A percentile compares a stretch with the other conserved stretches of the same genome.
Evolutionary conservation across 306 rosid species (phyloP).

Genomic region (Vigna angularis): DNA sequence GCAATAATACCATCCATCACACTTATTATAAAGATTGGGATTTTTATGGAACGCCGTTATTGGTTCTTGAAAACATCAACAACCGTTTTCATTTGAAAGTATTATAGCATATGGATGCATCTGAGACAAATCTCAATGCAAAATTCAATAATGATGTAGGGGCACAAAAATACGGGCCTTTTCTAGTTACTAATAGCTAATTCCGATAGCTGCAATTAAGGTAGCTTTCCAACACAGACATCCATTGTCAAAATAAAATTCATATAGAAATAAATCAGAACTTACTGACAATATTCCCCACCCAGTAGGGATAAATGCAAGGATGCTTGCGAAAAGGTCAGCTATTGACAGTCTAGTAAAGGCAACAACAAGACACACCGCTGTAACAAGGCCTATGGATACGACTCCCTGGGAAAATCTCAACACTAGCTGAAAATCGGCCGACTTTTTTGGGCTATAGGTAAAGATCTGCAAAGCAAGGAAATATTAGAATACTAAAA

Average conservation of each 20-base stretch:
- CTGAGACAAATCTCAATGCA: constrained; percentile 21
- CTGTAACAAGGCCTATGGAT: constrained; percentile 70
- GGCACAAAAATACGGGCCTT: not conserved
- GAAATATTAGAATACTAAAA: constrained; percentile 26
- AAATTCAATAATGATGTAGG: not conserved
- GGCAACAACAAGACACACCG: constrained; percentile 67
- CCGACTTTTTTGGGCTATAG: constrained; percentile 78
- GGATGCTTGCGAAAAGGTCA: constrained; percentile 87
- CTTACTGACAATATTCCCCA: constrained; percentile 95
- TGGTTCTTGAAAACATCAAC: not conserved
- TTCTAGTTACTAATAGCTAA: not conserved
- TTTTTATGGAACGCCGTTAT: too few relatives aligned
- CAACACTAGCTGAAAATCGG: constrained; percentile 73
- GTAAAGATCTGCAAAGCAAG: constrained; percentile 72
- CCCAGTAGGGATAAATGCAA: constrained; percentile 88
- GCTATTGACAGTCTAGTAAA: constrained; percentile 70
- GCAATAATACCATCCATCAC: not conserved
- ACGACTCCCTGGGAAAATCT: constrained; percentile 85
- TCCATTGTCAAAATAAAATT: constrained; percentile 2
- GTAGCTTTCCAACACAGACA: not conserved
- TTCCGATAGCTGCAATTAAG: not conserved
- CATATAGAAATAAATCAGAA: constrained; percentile 30
- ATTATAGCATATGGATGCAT: constrained; percentile 3
- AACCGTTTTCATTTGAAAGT: not conserved
- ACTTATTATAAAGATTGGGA: not conserved